Percentiles rank a stretch among this genome's conserved stretches.
phyloP scores from a whole-genome alignment of 352 stramenopile genomes.

The Globisporangium megalacanthum region DNA sequence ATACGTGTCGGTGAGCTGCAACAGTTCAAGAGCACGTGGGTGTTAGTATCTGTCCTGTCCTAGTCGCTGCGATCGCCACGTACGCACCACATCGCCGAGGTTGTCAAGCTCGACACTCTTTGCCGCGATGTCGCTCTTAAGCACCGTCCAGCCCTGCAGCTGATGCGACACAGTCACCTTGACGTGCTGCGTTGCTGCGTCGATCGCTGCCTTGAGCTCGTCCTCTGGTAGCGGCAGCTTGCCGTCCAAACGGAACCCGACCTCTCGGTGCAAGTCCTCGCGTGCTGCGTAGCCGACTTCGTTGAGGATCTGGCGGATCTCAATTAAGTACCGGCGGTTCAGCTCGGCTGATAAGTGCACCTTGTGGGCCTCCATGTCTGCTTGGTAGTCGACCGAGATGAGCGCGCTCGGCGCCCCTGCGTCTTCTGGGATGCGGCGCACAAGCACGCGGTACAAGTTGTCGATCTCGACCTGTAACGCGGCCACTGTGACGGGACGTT shows the following conservation, averaged over 20 bases:
- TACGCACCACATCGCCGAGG: conserved; percentile 64
- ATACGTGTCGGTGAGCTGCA: conserved; percentile 65
- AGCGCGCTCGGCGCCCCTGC: conserved; percentile 24
- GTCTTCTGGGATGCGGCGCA: conserved; percentile 20
- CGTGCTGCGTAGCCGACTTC: conserved; percentile 56
- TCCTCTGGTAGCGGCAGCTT: conserved; percentile 62
- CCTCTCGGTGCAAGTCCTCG: conserved; percentile 59
- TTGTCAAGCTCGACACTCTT: conserved; percentile 72
- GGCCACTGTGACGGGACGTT: conserved; percentile 45
- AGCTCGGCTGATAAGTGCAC: conserved; percentile 53
- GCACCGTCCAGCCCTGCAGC: conserved; percentile 68
- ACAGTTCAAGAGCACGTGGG: too few relatives aligned
- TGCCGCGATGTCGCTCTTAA: conserved; percentile 50
- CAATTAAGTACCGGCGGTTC: conserved; percentile 69
- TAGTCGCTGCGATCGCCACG: background rate
- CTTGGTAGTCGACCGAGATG: conserved; percentile 34
- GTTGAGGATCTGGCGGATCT: conserved; percentile 72
- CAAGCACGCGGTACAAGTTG: conserved; percentile 27
- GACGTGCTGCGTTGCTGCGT: conserved; percentile 47
- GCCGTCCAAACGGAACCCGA: conserved; percentile 51
- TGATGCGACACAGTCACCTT: conserved; percentile 44
- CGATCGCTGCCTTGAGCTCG: conserved; percentile 56
- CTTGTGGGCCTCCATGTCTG: conserved; percentile 65
- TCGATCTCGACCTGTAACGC: conserved; percentile 59
- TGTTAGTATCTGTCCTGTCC: background rate